Base-by-base conservation (phyloP, 257 asterid species). In the Salvia hispanica region DNA sequence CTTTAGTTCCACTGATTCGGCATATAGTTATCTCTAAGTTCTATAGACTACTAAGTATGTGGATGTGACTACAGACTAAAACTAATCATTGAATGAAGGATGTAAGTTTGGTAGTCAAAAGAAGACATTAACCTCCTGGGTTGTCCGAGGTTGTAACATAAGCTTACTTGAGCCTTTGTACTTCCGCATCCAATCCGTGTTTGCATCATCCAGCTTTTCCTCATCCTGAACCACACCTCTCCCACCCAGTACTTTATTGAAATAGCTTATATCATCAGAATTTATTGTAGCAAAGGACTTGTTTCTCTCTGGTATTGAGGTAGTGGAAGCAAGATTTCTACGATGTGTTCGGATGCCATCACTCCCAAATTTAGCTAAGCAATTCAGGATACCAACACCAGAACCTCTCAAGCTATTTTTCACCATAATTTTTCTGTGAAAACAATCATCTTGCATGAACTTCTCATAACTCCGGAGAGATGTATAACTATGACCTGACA, bases 131-230 rank as follows among this genome's bases (percentile, higher is more conserved):
- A 90, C 98, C 95, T 93, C 95, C 13, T 79, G 81, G 44, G 92
- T 73, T 73, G 72, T 88, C 74, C 71, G 82, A 57, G 98, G 98
- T 67, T 71, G 92, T 67, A 93, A 85, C 94, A 93, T 79, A 73
- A 93, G 94, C 81, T 84, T 88, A 76, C 98, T 88, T 44, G 90
- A 79, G 69, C 98, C 98, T 81, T 82, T 86, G 82, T 88, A 76
- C 78, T 88, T 88, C 70, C 82, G 79, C 96, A 90, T 83, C 98
- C 98, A 93, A 80, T 93, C 98, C 1, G 85, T 88, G 79, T 93
- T 93, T 33, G 86, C 96, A 73, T 84, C 92, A 70, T 86, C 89
- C 71, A 93, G 76, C 62, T 78, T 87, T 73, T 79, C 91, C 78
- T 82, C 82, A 4, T 90, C 98, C 82, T 86, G 89, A 75, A 93